Evolutionary conservation across 331 rosid species (phyloP).

Genomic region (Dryas integrifolia): DNA sequence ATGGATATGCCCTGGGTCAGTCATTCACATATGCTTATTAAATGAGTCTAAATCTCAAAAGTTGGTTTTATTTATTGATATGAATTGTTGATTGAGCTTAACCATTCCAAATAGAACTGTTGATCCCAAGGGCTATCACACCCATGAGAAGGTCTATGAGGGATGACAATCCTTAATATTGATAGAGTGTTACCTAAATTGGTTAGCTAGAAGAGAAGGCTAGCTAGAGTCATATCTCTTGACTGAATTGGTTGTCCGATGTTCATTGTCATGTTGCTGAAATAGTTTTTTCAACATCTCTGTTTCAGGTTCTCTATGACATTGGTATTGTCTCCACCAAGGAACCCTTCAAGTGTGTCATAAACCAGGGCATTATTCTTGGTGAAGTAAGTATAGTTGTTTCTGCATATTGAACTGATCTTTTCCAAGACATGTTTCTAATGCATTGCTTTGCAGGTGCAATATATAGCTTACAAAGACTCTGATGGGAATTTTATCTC

Average conservation of each 20-base stretch:
- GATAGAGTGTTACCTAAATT: background rate
- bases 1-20: background rate
- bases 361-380: slow-evolving; percentile 95
- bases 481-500: slow-evolving; percentile 69
- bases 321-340: slow-evolving; percentile 87
- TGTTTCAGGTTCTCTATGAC: slow-evolving; percentile 88
- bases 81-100: background rate
- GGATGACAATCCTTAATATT: slow-evolving; percentile 1
- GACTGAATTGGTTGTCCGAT: slow-evolving; percentile 2
- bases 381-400: slow-evolving; percentile 70
- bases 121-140: background rate
- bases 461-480: slow-evolving; percentile 74
- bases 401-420: background rate
- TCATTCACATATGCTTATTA: background rate
- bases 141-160: background rate
- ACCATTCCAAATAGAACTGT: background rate
- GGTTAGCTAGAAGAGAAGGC: background rate
- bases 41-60: background rate
- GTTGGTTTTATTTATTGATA: background rate
- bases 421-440: slow-evolving; percentile 27
- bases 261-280: slow-evolving; percentile 17
- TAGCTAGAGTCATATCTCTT: background rate
- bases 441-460: slow-evolving; percentile 70
- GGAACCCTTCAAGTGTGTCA: slow-evolving; percentile 97
- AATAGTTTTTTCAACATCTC: slow-evolving; percentile 23